Conservation (phyloP, 495 filamentous ascomycete genomes). For the Penicillium pulvis region DNA sequence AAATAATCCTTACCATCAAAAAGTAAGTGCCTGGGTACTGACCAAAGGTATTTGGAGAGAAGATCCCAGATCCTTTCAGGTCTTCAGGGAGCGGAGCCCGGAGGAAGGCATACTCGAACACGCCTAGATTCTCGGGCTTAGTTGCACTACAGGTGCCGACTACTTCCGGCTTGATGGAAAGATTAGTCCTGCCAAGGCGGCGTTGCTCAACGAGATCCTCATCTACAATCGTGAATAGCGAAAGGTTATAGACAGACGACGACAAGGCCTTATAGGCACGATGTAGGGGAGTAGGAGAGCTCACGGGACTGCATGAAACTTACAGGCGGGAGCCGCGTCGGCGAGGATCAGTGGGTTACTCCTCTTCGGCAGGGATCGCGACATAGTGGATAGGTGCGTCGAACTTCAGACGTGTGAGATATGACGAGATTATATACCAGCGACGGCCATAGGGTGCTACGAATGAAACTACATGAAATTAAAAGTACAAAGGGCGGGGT, state of each 20-base stretch:
- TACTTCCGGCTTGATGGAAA: constrained; percentile 74
- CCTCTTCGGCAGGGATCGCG: constrained; percentile 65
- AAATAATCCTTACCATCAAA: constrained; percentile 68
- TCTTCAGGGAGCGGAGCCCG: constrained; percentile 87
- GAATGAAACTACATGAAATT: too few species aligned
- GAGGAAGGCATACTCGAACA: constrained; percentile 94
- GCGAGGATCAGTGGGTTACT: constrained; percentile 78
- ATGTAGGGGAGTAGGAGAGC: constrained; percentile 7
- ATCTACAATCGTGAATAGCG: constrained; percentile 51
- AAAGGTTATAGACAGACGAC: constrained; percentile 28
- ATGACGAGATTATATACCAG: background rate
- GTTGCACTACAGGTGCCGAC: constrained; percentile 66
- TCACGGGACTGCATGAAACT: constrained; percentile 33
- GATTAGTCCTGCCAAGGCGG: constrained; percentile 85
- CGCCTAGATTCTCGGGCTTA: constrained; percentile 69
- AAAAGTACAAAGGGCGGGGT: background rate
- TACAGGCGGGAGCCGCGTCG: constrained; percentile 67
- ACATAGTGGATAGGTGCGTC: constrained; percentile 64
- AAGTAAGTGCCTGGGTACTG: constrained; percentile 83
- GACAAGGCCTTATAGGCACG: constrained; percentile 1
- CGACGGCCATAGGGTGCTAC: too few species aligned
- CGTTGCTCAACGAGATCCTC: constrained; percentile 80
- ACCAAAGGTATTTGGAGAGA: constrained; percentile 53
- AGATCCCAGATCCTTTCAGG: constrained; percentile 85
- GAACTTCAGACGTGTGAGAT: background rate